Evolutionary conservation across 352 stramenopile species (phyloP).

Genomic region (Phytophthora ramorum): DNA sequence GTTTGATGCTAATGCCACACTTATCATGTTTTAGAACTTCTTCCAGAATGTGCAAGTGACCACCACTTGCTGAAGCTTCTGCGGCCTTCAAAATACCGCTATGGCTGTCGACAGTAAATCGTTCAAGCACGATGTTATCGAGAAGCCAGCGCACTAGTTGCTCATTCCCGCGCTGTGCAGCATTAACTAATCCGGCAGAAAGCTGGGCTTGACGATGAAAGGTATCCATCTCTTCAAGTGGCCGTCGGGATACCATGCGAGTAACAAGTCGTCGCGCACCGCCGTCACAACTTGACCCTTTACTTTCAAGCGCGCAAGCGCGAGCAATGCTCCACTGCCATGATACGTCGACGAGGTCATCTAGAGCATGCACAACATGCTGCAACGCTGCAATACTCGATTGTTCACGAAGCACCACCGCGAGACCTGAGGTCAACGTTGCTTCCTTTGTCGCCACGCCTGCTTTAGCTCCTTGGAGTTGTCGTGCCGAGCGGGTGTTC

Average conservation of each 20-base stretch:
- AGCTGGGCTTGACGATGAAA: slow-evolving; percentile 40
- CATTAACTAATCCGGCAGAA: slow-evolving; percentile 27
- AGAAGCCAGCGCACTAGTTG: slow-evolving; percentile 33
- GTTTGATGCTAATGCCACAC: slow-evolving; percentile 11
- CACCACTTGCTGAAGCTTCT: slow-evolving; percentile 25
- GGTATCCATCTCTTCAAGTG: slow-evolving; percentile 30
- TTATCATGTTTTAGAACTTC: slow-evolving; percentile 34
- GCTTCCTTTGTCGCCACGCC: slow-evolving; percentile 14
- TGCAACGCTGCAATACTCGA: slow-evolving; percentile 24
- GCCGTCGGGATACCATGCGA: slow-evolving; percentile 26
- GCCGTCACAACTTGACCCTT: slow-evolving; percentile 4
- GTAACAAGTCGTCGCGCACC: slow-evolving; percentile 26
- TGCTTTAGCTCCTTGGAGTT: neutral
- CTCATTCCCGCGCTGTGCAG: slow-evolving; percentile 15
- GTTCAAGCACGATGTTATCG: slow-evolving; percentile 16
- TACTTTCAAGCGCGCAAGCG: slow-evolving; percentile 27
- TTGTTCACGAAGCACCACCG: slow-evolving; percentile 31
- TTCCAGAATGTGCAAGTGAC: slow-evolving; percentile 25
- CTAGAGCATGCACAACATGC: slow-evolving; percentile 33
- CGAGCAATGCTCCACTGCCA: slow-evolving; percentile 38
- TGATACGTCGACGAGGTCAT: slow-evolving; percentile 36
- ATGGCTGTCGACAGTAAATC: slow-evolving; percentile 29
- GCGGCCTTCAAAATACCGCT: slow-evolving; percentile 33
- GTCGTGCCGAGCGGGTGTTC: neutral
- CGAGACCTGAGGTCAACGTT: slow-evolving; percentile 29